Evolutionary conservation across 2,329 filamentous ascomycete genomes (phyloP), one percentile per base, ranked within the genome.

Genomic region (Cadophora sp.): DNA sequence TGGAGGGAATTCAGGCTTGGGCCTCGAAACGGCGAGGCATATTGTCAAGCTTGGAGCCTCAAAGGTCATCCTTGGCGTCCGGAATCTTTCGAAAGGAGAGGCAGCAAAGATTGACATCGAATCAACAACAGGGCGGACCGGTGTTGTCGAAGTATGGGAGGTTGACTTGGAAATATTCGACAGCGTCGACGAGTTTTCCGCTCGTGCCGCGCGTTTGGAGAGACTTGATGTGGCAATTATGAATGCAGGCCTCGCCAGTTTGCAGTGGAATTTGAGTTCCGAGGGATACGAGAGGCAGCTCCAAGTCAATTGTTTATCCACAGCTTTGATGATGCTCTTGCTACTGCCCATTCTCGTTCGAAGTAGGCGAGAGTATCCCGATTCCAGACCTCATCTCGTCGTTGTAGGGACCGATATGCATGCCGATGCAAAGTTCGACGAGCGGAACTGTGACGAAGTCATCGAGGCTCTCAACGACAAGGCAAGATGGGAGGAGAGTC

Each of bases 151-250:
- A 36, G 69, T 71, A 39, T 72, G 71, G 73, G 47, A 68, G 45
- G 27, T 73, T 8, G 68, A 74, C 33, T 18, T 75, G 18, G 61
- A 59, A 27, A 66, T 50, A 20, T 73, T 69, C 24, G 62, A 56
- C 13, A 70, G 65, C 16, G 67, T 75, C 20, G 66, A 70, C 27
- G 53, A 22, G 4, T 74, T 74, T 56, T 47, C 59, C 2, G 55
- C 43, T 22, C 63, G 64, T 33, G 53, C 59, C 11, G 47, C 27
- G 20, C 27, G 50, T 27, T 65, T 72, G 1, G 47, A 60, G 27
- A 79, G 80, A 7, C 66, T 86, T 2, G 83, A 86, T 70, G 78
- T 80, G 30, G 75, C 81, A 43, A 71, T 84, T 27, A 76, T 78
- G 60, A 86, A 73, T 55, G 71, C 73, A 13, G 69, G 69, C 16